Evolutionary conservation across 495 filamentous ascomycete species (phyloP).

Genomic region (Aspergillus steynii): DNA sequence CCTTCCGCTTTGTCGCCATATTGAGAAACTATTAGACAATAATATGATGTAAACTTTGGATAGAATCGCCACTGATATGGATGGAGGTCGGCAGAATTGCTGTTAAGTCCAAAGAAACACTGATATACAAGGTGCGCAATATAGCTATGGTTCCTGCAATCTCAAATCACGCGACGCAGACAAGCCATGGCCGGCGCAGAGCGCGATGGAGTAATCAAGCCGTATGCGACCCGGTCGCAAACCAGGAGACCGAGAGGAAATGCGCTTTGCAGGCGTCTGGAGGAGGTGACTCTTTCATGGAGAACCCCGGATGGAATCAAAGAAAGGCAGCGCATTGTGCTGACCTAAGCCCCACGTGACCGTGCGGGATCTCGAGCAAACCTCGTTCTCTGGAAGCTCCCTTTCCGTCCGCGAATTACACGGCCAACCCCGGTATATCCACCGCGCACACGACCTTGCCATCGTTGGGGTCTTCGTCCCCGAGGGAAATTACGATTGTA

Average conservation of each 20-base stretch:
- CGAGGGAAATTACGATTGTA: constrained; percentile 12
- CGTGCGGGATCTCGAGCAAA: constrained; percentile 22
- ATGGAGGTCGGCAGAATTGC: background rate
- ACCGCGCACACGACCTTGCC: constrained; percentile 11
- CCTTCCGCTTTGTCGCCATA: constrained; percentile 80
- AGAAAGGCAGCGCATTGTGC: constrained; percentile 11
- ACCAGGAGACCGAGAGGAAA: background rate
- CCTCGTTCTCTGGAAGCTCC: constrained; percentile 26
- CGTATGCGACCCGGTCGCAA: background rate
- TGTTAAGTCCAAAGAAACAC: background rate
- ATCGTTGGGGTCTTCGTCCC: background rate
- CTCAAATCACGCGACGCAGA: background rate
- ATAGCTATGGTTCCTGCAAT: background rate
- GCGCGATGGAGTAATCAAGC: constrained; percentile 1
- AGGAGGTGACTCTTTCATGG: background rate
- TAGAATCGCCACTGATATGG: background rate
- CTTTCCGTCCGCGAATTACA: constrained; percentile 24
- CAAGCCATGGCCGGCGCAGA: constrained; percentile 17
- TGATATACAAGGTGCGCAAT: background rate
- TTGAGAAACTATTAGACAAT: constrained; percentile 1
- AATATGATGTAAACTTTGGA: background rate
- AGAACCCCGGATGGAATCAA: constrained; percentile 1
- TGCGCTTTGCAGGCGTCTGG: background rate
- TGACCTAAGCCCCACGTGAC: constrained; percentile 20
- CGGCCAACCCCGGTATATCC: constrained; percentile 10